Evolutionary conservation across 2,329 filamentous ascomycete species (phyloP).

Genomic region (Talaromyces sp.): DNA sequence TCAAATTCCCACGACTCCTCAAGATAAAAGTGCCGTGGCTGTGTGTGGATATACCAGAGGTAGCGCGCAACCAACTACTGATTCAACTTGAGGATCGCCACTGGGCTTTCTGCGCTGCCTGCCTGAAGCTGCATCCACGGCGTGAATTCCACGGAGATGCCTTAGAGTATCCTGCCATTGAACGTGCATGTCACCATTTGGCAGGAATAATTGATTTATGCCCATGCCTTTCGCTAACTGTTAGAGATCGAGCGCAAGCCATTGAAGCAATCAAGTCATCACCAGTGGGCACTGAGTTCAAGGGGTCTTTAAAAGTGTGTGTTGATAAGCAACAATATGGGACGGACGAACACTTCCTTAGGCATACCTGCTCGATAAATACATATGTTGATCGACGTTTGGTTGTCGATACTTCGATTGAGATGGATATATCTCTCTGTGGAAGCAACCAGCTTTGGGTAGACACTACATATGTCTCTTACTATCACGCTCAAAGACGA

Average conservation of each 20-base stretch:
- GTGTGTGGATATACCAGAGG: not conserved
- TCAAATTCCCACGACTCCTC: conserved; percentile 1
- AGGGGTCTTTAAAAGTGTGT: not conserved
- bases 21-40: not conserved
- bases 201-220: conserved; percentile 1
- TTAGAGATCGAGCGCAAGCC: not conserved
- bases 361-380: not conserved
- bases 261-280: not conserved
- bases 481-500: not conserved
- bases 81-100: not conserved
- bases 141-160: not conserved
- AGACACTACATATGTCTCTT: not conserved
- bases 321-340: not conserved
- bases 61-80: not conserved
- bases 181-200: not conserved
- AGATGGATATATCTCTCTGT: not conserved
- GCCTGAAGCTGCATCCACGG: not conserved
- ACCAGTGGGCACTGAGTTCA: not conserved
- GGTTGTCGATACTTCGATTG: not conserved
- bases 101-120: not conserved
- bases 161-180: not conserved
- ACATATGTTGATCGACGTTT: not conserved
- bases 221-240: not conserved
- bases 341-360: not conserved
- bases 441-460: not conserved